Evolutionary conservation across 768 basidiomycete genomes (phyloP), one percentile per base, ranked within the genome.

Genomic region (Fistulinella prunicolor): DNA sequence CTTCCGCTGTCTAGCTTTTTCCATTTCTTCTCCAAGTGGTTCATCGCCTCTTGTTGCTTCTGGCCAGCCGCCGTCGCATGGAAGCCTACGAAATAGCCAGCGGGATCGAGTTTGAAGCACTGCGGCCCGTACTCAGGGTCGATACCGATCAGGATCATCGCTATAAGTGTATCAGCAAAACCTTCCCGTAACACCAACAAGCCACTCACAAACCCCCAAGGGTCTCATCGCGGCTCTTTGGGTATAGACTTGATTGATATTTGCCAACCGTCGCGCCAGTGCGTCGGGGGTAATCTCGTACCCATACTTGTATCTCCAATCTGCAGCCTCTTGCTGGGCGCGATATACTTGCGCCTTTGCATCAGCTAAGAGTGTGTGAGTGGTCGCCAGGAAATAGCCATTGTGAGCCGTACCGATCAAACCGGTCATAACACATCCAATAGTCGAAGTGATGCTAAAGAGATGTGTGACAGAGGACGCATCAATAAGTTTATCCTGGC

Each of bases 381-480:
- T 28, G 10, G 36, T 37, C 35, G 38, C 49, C 22, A 38, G 14
- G 19, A 40, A 41, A 3, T 40, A 20, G 24, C 13, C 32, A 17
- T 30, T 19, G 46, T 39, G 26, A 38, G 37, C 28, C 80, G 37
- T 51, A 95, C 95, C 95, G 44, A 93, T 83, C 34, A 95, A 79
- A n/a, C 96, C 96, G 13, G 94, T 97, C 86, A 97, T 89, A 38
- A 97, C 96, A 65, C 94, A 96, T 34, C 96, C 96, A 55, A 99
- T 98, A 1, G 85, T 86, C 2, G 94, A 92, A 2, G 95, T 98
- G 57, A 99, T 89, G 67, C 91, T 87, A 74, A 92, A 98, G 21
- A 98, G 75, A 65, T 98, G 96, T 7, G 95, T 94, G 57, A 99
- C 82, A 10, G 93, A 96, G 9, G 82, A 81, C 38, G 96, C 84